Evolutionary conservation across 148 eudicot genomes (phyloP), one percentile per base, ranked within the genome.

Genomic region (Amaranthus hypochondriacus): DNA sequence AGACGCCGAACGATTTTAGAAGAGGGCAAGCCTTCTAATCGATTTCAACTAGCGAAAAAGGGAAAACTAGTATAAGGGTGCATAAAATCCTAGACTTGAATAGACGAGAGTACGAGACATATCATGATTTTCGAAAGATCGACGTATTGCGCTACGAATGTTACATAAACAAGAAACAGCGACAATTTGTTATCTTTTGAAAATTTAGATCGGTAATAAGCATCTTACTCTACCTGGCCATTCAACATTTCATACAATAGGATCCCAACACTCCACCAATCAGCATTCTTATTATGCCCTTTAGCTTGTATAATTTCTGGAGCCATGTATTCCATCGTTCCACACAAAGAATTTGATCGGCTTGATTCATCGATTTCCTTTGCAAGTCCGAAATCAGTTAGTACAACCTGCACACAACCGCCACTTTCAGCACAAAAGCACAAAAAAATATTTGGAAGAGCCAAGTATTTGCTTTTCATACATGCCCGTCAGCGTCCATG

Each of bases 271-370:
- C 98, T 90, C 98, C 98, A 93, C 98, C 96, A 93, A 85, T 93
- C 98, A 66, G 96, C 98, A 83, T 82, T 82, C 76, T 93, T 93
- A 70, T 93, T 87, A 79, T 93, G 98, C 21, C 98, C 98, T 83
- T 90, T 93, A 28, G 96, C 79, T 39, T 77, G 81, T 62, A 93
- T 82, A 70, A 93, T 93, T 77, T 93, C 96, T 48, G 96, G 98
- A 80, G 98, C 98, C 98, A 93, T 93, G 79, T 93, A 93, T 66
- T 93, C 98, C 57, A 92, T 84, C 53, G 98, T 93, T 79, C 98
- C 98, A 80, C 96, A 93, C 81, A 93, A 80, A 51, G 98, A 93
- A 77, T 93, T 93, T 65, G 96, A 86, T 84, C 96, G 71, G 78
- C 93, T 86, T 69, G 90, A 87, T 85, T 86, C 93, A 66, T 89